Evolutionary conservation across 495 filamentous ascomycete species (phyloP), one percentile per base, ranked within the genome.

Genomic region (Corynascus novoguineensis): DNA sequence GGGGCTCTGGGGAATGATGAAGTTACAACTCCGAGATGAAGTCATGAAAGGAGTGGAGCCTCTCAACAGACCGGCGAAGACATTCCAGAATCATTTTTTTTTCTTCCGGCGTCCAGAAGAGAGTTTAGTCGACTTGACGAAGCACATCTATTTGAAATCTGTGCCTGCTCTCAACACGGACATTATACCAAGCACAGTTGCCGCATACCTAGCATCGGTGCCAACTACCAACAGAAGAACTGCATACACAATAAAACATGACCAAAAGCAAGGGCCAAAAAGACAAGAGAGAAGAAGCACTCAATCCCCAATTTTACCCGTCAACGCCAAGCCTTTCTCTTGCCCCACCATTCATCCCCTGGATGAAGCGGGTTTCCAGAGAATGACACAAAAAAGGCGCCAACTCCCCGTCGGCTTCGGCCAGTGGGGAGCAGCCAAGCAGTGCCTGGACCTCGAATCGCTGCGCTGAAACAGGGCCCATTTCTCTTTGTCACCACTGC

Each of bases 381-480:
- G 32, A 53, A 42, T 25, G 41, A 35, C 17, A 28, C 50, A 55
- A 55, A 48, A 47, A 31, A 17, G 11, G n/a, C n/a, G n/a, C n/a
- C 29, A 46, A 14, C 41, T 37, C 29, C 29, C 29, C n/a, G n/a
- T n/a, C n/a, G n/a, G n/a, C n/a, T 5, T 31, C 28, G 12, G 28
- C 52, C 41, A 46, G 52, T 55, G 28, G 40, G 27, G 41, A 31
- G 38, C 38, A 15, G 38, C 51, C 40, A 55, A 37, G 52, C 32
- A 17, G 28, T 7, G n/a, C 41, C 53, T 49, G 53, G 53, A 40
- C 37, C 19, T 56, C 45, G 15, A 29, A 5, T 11, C 19, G 40
- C 41, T 3, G 6, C 12, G 15, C 53, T 56, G 53, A 56, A 56
- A 56, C 53, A 56, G 32, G 52, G 41, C 29, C 28, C 28, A 15